Conservation (phyloP, 441 rosid genomes). For the Lepidium campestre region DNA sequence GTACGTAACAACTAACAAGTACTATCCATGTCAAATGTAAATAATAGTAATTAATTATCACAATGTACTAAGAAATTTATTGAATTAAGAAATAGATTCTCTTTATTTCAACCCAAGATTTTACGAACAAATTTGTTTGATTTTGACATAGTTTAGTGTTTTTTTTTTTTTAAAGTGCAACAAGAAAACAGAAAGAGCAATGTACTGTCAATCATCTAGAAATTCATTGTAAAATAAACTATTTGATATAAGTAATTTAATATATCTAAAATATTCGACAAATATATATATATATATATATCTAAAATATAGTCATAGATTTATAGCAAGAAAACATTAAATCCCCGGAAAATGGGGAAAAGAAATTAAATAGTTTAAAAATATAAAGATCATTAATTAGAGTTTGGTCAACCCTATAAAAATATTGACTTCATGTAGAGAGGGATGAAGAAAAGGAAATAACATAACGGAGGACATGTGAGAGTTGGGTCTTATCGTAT, state of each 20-base stretch:
- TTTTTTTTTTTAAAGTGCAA: no score
- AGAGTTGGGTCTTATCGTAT: conserved; percentile 10
- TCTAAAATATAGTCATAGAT: neutral
- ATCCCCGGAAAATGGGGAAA: conserved; percentile 12
- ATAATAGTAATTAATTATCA: no score
- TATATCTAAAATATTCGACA: neutral
- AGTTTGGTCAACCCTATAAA: conserved; percentile 14
- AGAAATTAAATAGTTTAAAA: neutral
- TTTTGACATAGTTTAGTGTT: no score
- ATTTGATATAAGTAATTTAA: neutral
- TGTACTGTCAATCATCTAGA: no score
- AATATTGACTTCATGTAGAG: neutral
- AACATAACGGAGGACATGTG: conserved; percentile 22
- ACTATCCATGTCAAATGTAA: no score
- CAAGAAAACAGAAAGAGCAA: no score
- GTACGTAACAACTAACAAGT: no score
- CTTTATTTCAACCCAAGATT: no score
- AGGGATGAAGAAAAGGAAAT: neutral
- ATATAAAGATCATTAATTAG: neutral
- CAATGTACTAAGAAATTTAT: no score
- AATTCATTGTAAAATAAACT: neutral
- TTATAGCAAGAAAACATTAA: neutral
- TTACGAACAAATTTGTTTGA: no score
- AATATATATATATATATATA: no score
- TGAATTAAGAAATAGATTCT: no score